phyloP scores from a whole-genome alignment of 148 eudicot genomes.

The Rhododendron vialii region DNA sequence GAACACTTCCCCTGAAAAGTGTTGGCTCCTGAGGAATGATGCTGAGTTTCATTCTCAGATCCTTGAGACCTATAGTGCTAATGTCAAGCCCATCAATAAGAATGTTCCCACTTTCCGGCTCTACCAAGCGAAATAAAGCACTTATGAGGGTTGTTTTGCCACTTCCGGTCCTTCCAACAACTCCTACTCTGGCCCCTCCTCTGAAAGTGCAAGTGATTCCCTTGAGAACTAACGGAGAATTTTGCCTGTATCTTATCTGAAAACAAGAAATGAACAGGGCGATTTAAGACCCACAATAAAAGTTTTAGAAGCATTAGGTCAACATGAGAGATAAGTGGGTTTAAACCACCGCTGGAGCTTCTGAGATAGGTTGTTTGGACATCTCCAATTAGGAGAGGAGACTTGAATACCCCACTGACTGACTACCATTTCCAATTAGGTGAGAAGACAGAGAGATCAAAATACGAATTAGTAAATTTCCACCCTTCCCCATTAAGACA shows the following conservation, averaged over 20 bases:
- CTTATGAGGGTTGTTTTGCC: conserved; percentile 71
- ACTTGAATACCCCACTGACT: neutral
- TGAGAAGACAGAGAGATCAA: neutral
- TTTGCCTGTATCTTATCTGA: conserved; percentile 53
- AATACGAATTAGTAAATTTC: neutral
- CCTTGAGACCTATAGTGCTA: conserved; percentile 54
- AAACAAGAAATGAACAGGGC: neutral
- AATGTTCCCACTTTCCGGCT: conserved; percentile 50
- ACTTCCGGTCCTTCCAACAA: conserved; percentile 71
- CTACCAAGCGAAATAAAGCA: conserved; percentile 59
- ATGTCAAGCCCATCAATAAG: conserved; percentile 50
- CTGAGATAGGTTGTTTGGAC: neutral
- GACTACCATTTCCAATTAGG: neutral
- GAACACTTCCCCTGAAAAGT: conserved; percentile 57
- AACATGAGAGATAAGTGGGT: neutral
- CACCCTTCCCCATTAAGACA: neutral
- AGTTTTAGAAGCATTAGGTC: neutral
- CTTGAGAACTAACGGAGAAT: conserved; percentile 63
- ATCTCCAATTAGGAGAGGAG: neutral
- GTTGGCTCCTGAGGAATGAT: conserved; percentile 80
- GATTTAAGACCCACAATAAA: neutral
- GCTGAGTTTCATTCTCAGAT: conserved; percentile 48
- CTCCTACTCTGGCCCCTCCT: conserved; percentile 51
- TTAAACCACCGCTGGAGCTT: neutral
- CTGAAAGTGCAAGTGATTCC: conserved; percentile 60